phyloP scores from a whole-genome alignment of 2,329 filamentous ascomycete species.

The Colletotrichum melonis region DNA sequence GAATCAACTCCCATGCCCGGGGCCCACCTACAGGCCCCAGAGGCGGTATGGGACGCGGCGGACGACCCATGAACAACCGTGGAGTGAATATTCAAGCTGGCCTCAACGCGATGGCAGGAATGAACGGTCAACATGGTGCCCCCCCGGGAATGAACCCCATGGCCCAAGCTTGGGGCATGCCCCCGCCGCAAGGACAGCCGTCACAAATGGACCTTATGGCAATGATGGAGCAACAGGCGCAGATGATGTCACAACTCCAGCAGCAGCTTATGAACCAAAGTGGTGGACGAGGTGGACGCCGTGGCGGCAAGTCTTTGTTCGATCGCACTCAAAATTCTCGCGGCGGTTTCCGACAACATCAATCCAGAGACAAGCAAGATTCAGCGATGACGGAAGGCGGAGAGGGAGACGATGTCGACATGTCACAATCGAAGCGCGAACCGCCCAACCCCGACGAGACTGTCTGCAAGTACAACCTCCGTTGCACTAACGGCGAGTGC shows the following conservation, averaged over 20 bases:
- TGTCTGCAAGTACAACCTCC: conserved; percentile 89
- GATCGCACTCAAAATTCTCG: conserved; percentile 75
- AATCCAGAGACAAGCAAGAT: conserved; percentile 51
- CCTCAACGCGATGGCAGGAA: conserved; percentile 54
- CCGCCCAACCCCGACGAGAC: conserved; percentile 70
- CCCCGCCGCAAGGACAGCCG: conserved; percentile 44
- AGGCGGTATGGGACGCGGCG: conserved; percentile 60
- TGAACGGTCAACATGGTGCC: conserved; percentile 45
- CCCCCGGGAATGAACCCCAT: conserved; percentile 51
- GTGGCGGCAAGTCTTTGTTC: conserved; percentile 73
- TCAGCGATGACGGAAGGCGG: conserved; percentile 44
- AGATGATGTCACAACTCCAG: conserved; percentile 84
- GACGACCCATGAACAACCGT: conserved; percentile 63
- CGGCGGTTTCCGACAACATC: conserved; percentile 59
- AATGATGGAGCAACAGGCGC: conserved; percentile 89
- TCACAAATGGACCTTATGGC: conserved; percentile 71
- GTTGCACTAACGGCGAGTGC: conserved; percentile 90
- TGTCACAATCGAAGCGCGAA: conserved; percentile 64
- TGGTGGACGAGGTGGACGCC: conserved; percentile 58
- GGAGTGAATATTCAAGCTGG: conserved; percentile 62
- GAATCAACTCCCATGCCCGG: conserved; percentile 83
- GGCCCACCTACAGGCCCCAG: conserved; percentile 79
- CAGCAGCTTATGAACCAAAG: conserved; percentile 66
- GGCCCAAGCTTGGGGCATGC: conserved; percentile 59
- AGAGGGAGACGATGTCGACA: conserved; percentile 73